Percentiles rank a stretch among this genome's conserved stretches.
phyloP scores from a whole-genome alignment of 345 rosid species.

The Salix udensis region DNA sequence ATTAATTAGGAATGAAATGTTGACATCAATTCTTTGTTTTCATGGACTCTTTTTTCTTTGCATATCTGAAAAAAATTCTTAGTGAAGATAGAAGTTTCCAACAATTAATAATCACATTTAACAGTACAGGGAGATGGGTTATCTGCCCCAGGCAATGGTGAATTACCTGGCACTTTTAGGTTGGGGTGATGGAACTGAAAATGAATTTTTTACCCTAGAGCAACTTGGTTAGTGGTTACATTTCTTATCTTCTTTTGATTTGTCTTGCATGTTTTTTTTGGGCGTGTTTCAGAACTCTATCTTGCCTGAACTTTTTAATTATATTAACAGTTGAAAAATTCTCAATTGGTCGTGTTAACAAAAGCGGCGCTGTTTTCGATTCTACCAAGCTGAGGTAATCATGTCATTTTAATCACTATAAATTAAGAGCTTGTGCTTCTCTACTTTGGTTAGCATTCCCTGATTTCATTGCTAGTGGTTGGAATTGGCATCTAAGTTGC shows the following conservation, averaged over 20 bases:
- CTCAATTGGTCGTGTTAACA: slow-evolving; percentile 78
- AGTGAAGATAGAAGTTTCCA: neutral
- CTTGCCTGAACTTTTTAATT: slow-evolving; percentile 22
- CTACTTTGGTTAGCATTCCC: slow-evolving; percentile 1
- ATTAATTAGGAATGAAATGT: slow-evolving; percentile 1
- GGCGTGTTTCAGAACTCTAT: slow-evolving; percentile 1
- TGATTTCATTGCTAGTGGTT: neutral
- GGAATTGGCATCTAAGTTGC: neutral
- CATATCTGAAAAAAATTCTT: neutral
- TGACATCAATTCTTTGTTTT: slow-evolving; percentile 5
- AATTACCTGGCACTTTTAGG: slow-evolving; percentile 91
- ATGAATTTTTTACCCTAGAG: slow-evolving; percentile 80
- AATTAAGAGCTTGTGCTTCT: neutral
- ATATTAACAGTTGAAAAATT: slow-evolving; percentile 68
- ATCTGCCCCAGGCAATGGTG: slow-evolving; percentile 87
- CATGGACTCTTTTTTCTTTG: neutral
- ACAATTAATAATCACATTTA: slow-evolving; percentile 5
- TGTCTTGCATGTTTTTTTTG: neutral
- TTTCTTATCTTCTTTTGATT: neutral
- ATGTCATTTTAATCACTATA: slow-evolving; percentile 7
- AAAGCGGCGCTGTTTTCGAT: slow-evolving; percentile 84
- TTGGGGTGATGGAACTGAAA: slow-evolving; percentile 99
- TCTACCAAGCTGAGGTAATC: slow-evolving; percentile 76
- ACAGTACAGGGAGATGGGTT: slow-evolving; percentile 94
- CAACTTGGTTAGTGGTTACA: slow-evolving; percentile 61